A percentile compares a stretch with the other conserved stretches of the same genome.
Conservation (phyloP, 495 filamentous ascomycete species). For the Trichodelitschia bisporula region DNA sequence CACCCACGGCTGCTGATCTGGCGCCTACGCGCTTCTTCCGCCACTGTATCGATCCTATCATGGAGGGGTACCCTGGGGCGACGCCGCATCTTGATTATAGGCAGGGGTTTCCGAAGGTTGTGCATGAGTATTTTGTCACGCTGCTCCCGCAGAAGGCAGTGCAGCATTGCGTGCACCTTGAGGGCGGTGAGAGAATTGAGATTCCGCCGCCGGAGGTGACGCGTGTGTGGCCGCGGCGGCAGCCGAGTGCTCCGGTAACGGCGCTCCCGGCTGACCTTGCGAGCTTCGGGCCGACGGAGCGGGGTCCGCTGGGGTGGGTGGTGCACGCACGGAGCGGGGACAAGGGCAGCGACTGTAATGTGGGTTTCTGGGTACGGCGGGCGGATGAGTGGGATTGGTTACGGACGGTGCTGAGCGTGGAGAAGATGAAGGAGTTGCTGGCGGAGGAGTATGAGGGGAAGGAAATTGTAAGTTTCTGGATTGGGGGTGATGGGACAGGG, state of each 20-base stretch:
- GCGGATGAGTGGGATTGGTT: conserved; percentile 12
- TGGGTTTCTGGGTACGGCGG: conserved; percentile 12
- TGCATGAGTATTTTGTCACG: conserved; percentile 17
- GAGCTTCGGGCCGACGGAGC: conserved; percentile 5
- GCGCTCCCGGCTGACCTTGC: neutral
- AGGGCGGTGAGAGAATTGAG: conserved; percentile 6
- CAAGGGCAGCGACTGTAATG: conserved; percentile 12
- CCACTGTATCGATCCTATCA: conserved; percentile 17
- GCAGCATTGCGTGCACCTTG: conserved; percentile 11
- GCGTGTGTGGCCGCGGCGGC: conserved; percentile 8
- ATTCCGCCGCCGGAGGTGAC: conserved; percentile 10
- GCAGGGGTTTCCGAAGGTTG: conserved; percentile 12
- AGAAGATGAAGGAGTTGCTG: conserved; percentile 8
- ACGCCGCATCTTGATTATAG: conserved; percentile 16
- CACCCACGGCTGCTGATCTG: conserved; percentile 8
- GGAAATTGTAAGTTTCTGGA: conserved; percentile 8
- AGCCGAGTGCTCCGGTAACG: conserved; percentile 6
- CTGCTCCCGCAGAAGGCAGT: conserved; percentile 14
- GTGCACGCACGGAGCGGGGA: conserved; percentile 11
- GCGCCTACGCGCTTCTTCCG: conserved; percentile 14
- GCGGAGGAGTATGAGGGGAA: conserved; percentile 10
- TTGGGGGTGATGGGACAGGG: neutral
- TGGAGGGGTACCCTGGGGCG: conserved; percentile 17
- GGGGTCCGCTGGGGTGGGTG: conserved; percentile 10
- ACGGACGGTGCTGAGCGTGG: conserved; percentile 5